A percentile compares a stretch with the other conserved stretches of the same genome.
Evolutionary conservation across 1,284 basidiomycete genomes (phyloP).

Genomic region (Cutaneotrichosporon sp.): DNA sequence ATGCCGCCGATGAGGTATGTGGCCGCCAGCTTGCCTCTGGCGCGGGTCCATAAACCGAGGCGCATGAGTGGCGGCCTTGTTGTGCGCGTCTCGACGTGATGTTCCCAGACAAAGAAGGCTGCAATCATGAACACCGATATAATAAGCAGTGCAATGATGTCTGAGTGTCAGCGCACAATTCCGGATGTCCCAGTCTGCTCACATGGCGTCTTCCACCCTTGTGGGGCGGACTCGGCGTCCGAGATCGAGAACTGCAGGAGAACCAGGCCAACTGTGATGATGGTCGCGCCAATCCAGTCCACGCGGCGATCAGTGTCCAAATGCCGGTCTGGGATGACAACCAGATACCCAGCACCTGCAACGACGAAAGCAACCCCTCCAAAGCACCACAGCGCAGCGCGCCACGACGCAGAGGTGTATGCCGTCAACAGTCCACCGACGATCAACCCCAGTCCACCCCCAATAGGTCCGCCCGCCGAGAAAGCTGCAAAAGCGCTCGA

Average conservation of each 20-base stretch:
- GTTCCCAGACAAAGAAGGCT: constrained; percentile 66
- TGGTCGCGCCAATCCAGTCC: constrained; percentile 74
- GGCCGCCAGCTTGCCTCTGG: constrained; percentile 61
- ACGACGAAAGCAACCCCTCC: constrained; percentile 57
- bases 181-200: no score
- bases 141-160: constrained; percentile 57
- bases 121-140: constrained; percentile 58
- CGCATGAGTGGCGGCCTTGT: constrained; percentile 63
- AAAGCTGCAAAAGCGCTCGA: constrained; percentile 72
- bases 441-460: constrained; percentile 62
- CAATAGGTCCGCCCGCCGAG: constrained; percentile 68
- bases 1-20: constrained; percentile 65
- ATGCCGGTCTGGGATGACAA: constrained; percentile 54
- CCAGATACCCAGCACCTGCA: constrained; percentile 53
- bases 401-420: constrained; percentile 58
- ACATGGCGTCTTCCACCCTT: constrained; percentile 73
- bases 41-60: constrained; percentile 63
- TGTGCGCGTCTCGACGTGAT: constrained; percentile 53
- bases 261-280: constrained; percentile 69
- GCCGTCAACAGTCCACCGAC: constrained; percentile 68
- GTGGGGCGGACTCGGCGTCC: constrained; percentile 63
- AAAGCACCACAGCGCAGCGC: constrained; percentile 58
- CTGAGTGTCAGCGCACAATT: constrained; percentile 16
- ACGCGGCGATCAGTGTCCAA: constrained; percentile 56
- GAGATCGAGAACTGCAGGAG: constrained; percentile 74